Evolutionary conservation across 106 monocot species (phyloP).

Genomic region (Agapanthus africanus): DNA sequence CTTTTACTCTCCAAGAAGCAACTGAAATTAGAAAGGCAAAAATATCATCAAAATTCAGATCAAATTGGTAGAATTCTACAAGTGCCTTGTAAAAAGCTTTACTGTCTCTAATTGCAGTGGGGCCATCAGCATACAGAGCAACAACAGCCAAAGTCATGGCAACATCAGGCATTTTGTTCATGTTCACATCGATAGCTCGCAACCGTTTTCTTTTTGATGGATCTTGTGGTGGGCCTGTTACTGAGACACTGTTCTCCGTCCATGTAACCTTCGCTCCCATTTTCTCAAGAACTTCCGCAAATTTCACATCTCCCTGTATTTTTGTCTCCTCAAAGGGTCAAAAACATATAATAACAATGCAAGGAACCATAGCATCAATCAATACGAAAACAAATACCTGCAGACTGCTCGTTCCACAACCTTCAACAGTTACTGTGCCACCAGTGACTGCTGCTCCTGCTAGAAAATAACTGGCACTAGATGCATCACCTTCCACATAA

Average conservation of each 20-base stretch:
- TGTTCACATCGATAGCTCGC: constrained; percentile 83
- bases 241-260: constrained; percentile 96
- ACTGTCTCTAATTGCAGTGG: constrained; percentile 97
- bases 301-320: constrained; percentile 89
- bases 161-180: constrained; percentile 99
- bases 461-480: constrained; percentile 95
- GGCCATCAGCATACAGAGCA: constrained; percentile 91
- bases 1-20: constrained; percentile 99
- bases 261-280: constrained; percentile 98
- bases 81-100: no score
- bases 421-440: constrained; percentile 90
- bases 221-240: constrained; percentile 78
- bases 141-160: constrained; percentile 99
- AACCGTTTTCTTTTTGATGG: constrained; percentile 50
- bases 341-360: no score
- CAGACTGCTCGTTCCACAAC: constrained; percentile 92
- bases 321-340: background rate
- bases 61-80: no score
- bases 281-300: constrained; percentile 95
- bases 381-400: no score
- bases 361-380: no score
- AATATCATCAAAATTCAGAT: background rate
- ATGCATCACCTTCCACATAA: constrained; percentile 98
- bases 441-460: constrained; percentile 92
- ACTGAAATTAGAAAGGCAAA: constrained; percentile 34